Evolutionary conservation across 1,284 basidiomycete genomes (phyloP).

Genomic region (Sparassis latifolia): DNA sequence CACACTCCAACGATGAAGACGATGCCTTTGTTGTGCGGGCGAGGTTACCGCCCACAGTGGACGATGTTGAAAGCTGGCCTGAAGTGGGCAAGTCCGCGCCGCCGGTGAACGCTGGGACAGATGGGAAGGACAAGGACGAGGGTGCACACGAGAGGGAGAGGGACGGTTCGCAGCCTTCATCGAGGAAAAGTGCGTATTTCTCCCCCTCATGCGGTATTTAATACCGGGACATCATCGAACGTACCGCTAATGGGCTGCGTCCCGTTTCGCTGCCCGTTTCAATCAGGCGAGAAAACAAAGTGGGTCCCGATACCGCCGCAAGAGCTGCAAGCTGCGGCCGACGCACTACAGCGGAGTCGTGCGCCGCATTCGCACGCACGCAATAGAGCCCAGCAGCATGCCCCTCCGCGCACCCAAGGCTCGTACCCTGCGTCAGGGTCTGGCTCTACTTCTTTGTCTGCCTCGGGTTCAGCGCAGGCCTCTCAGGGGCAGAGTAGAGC

Average conservation of each 20-base stretch:
- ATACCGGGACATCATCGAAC: neutral
- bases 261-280: slow-evolving; percentile 5
- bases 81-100: slow-evolving; percentile 32
- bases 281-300: slow-evolving; percentile 47
- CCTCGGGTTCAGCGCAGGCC: slow-evolving; percentile 17
- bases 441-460: slow-evolving; percentile 14
- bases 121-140: slow-evolving; percentile 11
- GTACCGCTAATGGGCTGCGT: slow-evolving; percentile 8
- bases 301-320: slow-evolving; percentile 53
- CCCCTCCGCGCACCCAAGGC: slow-evolving; percentile 13
- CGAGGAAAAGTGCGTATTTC: slow-evolving; percentile 43
- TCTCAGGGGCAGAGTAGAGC: slow-evolving; percentile 30
- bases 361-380: neutral
- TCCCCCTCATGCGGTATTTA: slow-evolving; percentile 5
- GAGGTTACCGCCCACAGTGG: slow-evolving; percentile 17
- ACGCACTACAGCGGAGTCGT: slow-evolving; percentile 28
- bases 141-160: slow-evolving; percentile 15
- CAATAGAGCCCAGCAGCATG: neutral
- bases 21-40: slow-evolving; percentile 39
- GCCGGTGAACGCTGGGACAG: slow-evolving; percentile 11
- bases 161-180: slow-evolving; percentile 22
- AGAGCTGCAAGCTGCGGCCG: slow-evolving; percentile 50
- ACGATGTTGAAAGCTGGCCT: slow-evolving; percentile 42
- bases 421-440: neutral
- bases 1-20: slow-evolving; percentile 16